A percentile compares a stretch with the other conserved stretches of the same genome.
These are phyloP conservation scores for Naganishia sp. DNA, from an alignment of 1,284 basidiomycete species.

Conservation along the genomic window DNA sequence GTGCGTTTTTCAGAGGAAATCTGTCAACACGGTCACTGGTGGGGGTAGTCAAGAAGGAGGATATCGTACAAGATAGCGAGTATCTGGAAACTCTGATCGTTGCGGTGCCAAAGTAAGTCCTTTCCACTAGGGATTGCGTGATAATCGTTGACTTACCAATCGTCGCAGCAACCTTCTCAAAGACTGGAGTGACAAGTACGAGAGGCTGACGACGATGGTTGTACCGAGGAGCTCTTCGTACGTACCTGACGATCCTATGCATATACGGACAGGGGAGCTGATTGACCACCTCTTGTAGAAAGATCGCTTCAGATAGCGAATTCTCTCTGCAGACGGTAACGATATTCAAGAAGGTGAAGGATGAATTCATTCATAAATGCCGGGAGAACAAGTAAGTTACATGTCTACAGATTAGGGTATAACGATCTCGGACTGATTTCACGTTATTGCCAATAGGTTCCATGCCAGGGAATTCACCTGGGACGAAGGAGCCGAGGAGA, in stretches of 20 bases:
- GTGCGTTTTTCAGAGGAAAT: conserved; percentile 69
- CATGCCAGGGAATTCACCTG: conserved; percentile 92
- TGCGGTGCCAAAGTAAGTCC: conserved; percentile 83
- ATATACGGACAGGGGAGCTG: neutral
- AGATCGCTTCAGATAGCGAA: conserved; percentile 82
- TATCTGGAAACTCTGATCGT: conserved; percentile 91
- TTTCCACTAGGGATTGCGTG: neutral
- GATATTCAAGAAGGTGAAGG: conserved; percentile 85
- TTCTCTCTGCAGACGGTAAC: conserved; percentile 85
- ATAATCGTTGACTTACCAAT: conserved; percentile 25
- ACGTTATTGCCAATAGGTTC: conserved; percentile 60
- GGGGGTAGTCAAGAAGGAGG: conserved; percentile 79
- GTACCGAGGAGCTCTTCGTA: conserved; percentile 92
- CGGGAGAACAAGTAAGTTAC: conserved; percentile 81
- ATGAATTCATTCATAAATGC: conserved; percentile 92
- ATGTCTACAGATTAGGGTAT: neutral
- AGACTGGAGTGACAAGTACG: conserved; percentile 88
- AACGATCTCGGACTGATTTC: neutral
- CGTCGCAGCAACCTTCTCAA: conserved; percentile 70
- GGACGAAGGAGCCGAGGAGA: conserved; percentile 79
- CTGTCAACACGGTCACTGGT: conserved; percentile 83
- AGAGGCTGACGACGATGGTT: conserved; percentile 83
- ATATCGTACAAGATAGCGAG: conserved; percentile 78
- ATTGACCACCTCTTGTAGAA: conserved; percentile 43
- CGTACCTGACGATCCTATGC: conserved; percentile 41